phyloP scores from a whole-genome alignment of 1,284 basidiomycete species.

The Cutaneotrichosporon cutaneum region DNA sequence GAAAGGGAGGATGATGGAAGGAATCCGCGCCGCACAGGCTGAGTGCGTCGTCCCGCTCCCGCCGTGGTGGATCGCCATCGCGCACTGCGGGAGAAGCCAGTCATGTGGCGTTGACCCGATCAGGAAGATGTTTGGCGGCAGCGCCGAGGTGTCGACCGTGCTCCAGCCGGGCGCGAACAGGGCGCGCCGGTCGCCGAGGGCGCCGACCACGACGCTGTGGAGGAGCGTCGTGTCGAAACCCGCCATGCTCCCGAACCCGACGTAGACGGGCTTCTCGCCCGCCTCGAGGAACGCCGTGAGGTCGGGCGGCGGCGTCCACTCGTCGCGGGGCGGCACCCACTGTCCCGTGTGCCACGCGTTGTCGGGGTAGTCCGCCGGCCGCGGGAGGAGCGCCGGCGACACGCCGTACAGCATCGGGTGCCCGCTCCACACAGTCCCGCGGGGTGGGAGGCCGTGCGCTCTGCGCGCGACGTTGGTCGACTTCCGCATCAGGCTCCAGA shows the following conservation, averaged over 20 bases:
- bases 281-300: neutral
- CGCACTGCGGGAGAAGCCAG: neutral
- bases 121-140: neutral
- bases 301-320: neutral
- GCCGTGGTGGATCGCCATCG: conserved; percentile 6
- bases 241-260: conserved; percentile 9
- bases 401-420: conserved; percentile 8
- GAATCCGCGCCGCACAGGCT: neutral
- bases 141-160: neutral
- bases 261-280: neutral
- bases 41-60: conserved; percentile 5
- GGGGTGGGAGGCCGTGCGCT: neutral
- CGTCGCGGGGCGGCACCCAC: neutral
- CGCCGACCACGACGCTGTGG: neutral
- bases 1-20: neutral
- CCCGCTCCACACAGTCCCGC: neutral
- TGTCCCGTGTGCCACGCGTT: conserved; percentile 5
- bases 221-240: neutral
- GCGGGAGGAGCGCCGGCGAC: conserved; percentile 3
- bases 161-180: conserved; percentile 4
- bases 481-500: neutral
- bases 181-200: neutral
- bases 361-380: neutral
- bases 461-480: neutral
- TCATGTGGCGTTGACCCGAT: neutral